Evolutionary conservation across 441 rosid species (phyloP), one percentile per base, ranked within the genome.

Genomic region (Corymbia calophylla): DNA sequence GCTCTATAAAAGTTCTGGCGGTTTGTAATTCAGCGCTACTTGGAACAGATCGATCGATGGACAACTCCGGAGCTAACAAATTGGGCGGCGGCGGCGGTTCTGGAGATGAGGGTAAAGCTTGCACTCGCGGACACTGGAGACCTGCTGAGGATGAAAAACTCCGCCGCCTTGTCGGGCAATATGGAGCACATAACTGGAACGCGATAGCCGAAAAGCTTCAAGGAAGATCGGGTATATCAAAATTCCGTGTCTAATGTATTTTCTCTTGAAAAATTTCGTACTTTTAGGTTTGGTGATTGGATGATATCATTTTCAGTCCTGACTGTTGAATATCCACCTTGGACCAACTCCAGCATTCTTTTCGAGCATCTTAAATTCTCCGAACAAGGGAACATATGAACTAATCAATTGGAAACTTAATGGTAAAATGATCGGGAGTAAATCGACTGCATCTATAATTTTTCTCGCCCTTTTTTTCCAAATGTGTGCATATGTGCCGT

Each of bases 181-280:
- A 90, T 80, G 95, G 95, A 70, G 93, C 95, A 1, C 95, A 93
- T 82, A 93, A 93, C 88, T 93, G 95, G 95, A 93, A 93, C 86
- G 89, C 94, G 5, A 93, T 93, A 39, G 95, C 95, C 0, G 94
- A 93, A 53, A 93, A 93, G 89, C 93, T 93, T 68, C 94, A 89
- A 89, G 95, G 95, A 89, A 90, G 95, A 92, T 93, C 95, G 70
- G 95, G 95, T 91, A 89, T 35, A 44, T 14, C 84, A 44, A 23
- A 35, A 77, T 77, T 47, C 84, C 39, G 51, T 44, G 51, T 23
- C 17, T 73, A 44, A 39, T 39, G 51, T 39, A 32, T 51, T 53
- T 53, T 23, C 62, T 17, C 88, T 55, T 23, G 48, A 86, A 86
- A 86, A 23, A 32, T 18, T 35, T 39, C 11, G 5, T 54, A 29